Base-by-base conservation (phyloP, 2,329 filamentous ascomycete genomes). In the Sclerotiophoma versabilis region DNA sequence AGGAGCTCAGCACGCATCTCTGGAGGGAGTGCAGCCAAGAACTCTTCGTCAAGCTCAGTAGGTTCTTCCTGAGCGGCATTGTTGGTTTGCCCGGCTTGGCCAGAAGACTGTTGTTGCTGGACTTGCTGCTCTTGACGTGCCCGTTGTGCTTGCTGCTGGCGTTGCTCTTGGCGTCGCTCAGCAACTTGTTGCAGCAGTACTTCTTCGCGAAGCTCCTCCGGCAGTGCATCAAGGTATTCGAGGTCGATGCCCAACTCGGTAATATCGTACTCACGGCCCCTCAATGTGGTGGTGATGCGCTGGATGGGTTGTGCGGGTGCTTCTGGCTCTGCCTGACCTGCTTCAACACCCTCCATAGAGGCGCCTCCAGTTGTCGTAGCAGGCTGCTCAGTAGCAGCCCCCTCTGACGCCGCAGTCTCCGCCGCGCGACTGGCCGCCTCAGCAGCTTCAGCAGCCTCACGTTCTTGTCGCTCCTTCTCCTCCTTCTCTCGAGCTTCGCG, bases 161-260 rank as follows among this genome's bases (percentile, higher is more conserved):
- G 66, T 37, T 68, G 65, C 48, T 71, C 69, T 47, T 61, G 59
- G 43, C 93, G 87, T 62, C 93, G 86, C 61, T 91, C 87, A 46
- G 90, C 92, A 59, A 96, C 85, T 54, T 96, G 92, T 58, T 93
- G 88, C 73, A 96, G 92, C 61, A 99, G 91, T 42, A 99, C 95
- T 72, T 99, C 95, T 74, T 98, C 93, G 38, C 95, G 85, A 70
- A 98, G 87, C 57, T 99, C 96, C 65, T 99, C 95, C 0, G 95
- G 95, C n/a, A 99, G 80, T n/a, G 93, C 96, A 54, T 95, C 91
- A 6, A 99, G 85, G 75, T 97, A 99, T 51, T 96, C 93, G 14
- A 90, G 85, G 71, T 99, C 95, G 65, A 99, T 98, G 42, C 93
- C 93, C 58, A 99, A 83, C 57, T 91, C 91, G 0, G 95, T 99